Evolutionary conservation across 2,329 filamentous ascomycete species (phyloP).

Genomic region (Monilinia laxa): DNA sequence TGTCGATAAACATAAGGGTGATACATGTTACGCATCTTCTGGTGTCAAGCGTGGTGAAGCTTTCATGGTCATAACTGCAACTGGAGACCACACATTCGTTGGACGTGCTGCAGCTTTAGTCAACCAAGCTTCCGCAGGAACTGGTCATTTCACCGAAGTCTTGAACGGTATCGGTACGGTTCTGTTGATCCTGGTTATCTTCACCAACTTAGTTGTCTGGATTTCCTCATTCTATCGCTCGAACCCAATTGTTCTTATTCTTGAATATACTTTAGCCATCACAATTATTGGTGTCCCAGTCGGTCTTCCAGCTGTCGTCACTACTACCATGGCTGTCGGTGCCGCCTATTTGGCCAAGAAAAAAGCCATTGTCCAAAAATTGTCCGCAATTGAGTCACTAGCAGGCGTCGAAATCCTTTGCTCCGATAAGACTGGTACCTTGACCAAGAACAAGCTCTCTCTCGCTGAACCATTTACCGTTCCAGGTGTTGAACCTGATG

Average conservation of each 20-base stretch:
- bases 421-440: conserved; percentile 90
- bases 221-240: conserved; percentile 84
- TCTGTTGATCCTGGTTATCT: conserved; percentile 75
- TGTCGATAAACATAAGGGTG: conserved; percentile 81
- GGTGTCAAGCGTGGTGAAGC: conserved; percentile 88
- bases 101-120: conserved; percentile 85
- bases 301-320: conserved; percentile 89
- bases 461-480: conserved; percentile 83
- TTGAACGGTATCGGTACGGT: conserved; percentile 83
- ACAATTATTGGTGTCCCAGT: conserved; percentile 91
- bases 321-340: conserved; percentile 92
- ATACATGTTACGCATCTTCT: conserved; percentile 81
- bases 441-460: conserved; percentile 93
- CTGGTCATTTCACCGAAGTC: conserved; percentile 88
- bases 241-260: conserved; percentile 74
- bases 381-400: conserved; percentile 86
- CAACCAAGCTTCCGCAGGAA: conserved; percentile 69
- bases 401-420: conserved; percentile 92
- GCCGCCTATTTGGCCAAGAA: conserved; percentile 89
- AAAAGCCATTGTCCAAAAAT: conserved; percentile 90
- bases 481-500: conserved; percentile 76
- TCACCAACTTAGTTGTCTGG: conserved; percentile 82
- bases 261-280: conserved; percentile 83
- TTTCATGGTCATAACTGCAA: conserved; percentile 77
- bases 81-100: conserved; percentile 87